A percentile compares a stretch with the other conserved stretches of the same genome.
Evolutionary conservation across 2,329 filamentous ascomycete species (phyloP).

Genomic region (Diplodia sapinea): DNA sequence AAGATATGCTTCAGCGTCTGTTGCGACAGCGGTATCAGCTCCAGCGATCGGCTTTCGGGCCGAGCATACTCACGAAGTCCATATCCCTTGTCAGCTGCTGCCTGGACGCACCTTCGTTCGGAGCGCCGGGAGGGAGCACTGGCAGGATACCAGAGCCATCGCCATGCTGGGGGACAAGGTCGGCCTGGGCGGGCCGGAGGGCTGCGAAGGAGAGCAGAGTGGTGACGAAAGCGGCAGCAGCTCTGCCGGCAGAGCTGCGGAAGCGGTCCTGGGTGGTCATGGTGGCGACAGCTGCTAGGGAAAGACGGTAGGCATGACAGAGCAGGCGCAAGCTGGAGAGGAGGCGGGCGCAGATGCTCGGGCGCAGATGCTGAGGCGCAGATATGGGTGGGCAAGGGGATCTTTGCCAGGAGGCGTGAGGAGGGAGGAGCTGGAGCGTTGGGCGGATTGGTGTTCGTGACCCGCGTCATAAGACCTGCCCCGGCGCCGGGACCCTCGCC

Average conservation of each 20-base stretch:
- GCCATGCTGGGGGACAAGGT: not conserved
- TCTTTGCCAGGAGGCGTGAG: slow-evolving; percentile 1
- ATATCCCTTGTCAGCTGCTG: slow-evolving; percentile 19
- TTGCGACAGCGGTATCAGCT: slow-evolving; percentile 22
- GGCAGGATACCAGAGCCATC: slow-evolving; percentile 34
- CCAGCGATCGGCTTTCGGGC: slow-evolving; percentile 33
- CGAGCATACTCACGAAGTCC: slow-evolving; percentile 31
- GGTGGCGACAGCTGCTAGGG: slow-evolving; percentile 35
- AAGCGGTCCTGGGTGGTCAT: slow-evolving; percentile 30
- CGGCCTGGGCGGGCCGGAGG: slow-evolving; percentile 18
- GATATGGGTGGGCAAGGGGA: not conserved
- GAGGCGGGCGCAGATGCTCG: too few species aligned
- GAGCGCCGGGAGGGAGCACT: slow-evolving; percentile 34
- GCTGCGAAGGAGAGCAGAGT: slow-evolving; percentile 69
- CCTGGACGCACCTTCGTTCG: slow-evolving; percentile 31
- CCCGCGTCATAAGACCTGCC: slow-evolving; percentile 15
- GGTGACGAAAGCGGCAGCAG: slow-evolving; percentile 62
- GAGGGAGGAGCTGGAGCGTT: slow-evolving; percentile 8
- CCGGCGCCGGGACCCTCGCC: not conserved
- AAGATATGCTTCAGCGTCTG: slow-evolving; percentile 82
- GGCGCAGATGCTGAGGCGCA: too few species aligned
- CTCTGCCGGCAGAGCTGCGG: slow-evolving; percentile 32
- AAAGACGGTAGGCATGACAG: slow-evolving; percentile 41
- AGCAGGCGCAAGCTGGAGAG: not conserved
- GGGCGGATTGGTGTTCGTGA: slow-evolving; percentile 2